These are phyloP conservation scores for Actinidia arguta DNA, from an alignment of 179 eudicot genomes.

Conservation along the genomic window DNA sequence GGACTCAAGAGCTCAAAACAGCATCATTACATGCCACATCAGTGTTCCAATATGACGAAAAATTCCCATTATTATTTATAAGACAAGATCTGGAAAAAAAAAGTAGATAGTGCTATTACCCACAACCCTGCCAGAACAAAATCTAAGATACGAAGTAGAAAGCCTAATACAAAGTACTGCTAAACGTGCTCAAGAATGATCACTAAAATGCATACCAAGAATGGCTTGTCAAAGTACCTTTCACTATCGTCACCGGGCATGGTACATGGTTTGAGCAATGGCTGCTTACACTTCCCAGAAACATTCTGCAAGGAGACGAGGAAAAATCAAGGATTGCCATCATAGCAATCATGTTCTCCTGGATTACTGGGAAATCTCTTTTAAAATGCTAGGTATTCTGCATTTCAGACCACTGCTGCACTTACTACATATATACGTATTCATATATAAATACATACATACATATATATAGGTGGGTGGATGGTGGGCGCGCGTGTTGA, in stretches of 20 bases:
- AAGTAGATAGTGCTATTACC: background rate
- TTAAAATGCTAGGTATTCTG: too few species aligned
- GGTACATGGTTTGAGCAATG: conserved; percentile 73
- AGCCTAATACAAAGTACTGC: background rate
- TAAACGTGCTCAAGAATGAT: background rate
- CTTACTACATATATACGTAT: too few species aligned
- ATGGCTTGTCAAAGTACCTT: conserved; percentile 36
- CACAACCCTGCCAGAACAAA: background rate
- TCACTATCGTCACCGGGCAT: conserved; percentile 76
- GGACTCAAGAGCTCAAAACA: conserved; percentile 11
- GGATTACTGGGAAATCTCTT: too few species aligned
- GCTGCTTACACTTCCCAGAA: conserved; percentile 87
- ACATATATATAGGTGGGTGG: too few species aligned
- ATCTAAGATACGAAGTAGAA: background rate
- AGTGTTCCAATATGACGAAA: background rate
- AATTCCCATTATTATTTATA: background rate
- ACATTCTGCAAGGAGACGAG: conserved; percentile 49
- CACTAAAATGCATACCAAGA: conserved; percentile 31
- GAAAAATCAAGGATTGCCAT: background rate
- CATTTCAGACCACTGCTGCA: too few species aligned
- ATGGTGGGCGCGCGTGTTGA: too few species aligned
- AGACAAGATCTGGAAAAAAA: background rate
- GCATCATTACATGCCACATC: background rate
- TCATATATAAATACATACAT: too few species aligned
- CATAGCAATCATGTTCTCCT: background rate